These are phyloP conservation scores for Xylaria curta DNA, from an alignment of 495 filamentous ascomycete genomes.

Conservation along the genomic window DNA sequence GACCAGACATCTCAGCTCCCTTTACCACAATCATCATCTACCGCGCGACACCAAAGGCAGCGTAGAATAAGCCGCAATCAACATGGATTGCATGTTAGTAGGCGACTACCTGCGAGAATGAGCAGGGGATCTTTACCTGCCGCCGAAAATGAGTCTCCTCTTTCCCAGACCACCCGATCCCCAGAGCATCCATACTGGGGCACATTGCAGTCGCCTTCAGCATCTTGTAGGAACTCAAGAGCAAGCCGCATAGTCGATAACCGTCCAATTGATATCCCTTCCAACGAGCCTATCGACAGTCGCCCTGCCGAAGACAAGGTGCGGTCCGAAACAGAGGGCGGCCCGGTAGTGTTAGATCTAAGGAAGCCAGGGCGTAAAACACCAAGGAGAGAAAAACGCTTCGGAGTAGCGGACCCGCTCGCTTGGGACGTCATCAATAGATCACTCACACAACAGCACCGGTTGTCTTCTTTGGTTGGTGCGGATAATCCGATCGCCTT, in stretches of 20 bases:
- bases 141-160: constrained; percentile 21
- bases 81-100: constrained; percentile 40
- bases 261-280: not conserved
- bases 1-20: constrained; percentile 44
- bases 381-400: constrained; percentile 31
- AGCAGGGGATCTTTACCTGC: constrained; percentile 25
- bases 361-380: constrained; percentile 13
- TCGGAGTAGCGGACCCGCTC: constrained; percentile 40
- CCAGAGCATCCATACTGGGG: constrained; percentile 40
- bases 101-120: constrained; percentile 34
- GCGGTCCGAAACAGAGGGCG: not conserved
- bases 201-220: constrained; percentile 32
- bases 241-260: not conserved
- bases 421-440: constrained; percentile 46
- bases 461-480: constrained; percentile 41
- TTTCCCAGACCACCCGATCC: constrained; percentile 30
- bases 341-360: not conserved
- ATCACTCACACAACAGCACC: constrained; percentile 46
- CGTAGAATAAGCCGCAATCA: constrained; percentile 40
- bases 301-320: not conserved
- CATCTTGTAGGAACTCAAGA: constrained; percentile 9
- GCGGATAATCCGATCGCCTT: constrained; percentile 22
- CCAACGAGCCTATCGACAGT: not conserved
- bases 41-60: constrained; percentile 30
- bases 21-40: constrained; percentile 37